Conservation (phyloP, 305 asterid species). For the Salvia sclarea region DNA sequence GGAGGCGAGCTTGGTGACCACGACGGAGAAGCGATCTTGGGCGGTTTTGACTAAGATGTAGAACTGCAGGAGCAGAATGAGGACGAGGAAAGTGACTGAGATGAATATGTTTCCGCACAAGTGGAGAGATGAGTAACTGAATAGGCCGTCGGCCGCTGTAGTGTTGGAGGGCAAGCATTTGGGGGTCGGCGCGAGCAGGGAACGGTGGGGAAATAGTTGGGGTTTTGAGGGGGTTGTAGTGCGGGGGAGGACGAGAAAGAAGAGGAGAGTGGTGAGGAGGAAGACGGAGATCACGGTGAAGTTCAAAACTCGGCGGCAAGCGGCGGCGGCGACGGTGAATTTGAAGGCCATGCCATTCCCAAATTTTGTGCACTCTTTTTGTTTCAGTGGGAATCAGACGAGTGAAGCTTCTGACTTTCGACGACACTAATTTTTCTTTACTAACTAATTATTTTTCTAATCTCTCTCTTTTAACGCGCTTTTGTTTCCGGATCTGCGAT, state of each 20-base stretch:
- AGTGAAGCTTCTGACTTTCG: slow-evolving; percentile 1
- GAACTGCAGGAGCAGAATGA: slow-evolving; percentile 65
- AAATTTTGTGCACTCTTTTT: background rate
- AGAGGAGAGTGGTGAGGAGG: slow-evolving; percentile 46
- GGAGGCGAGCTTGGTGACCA: slow-evolving; percentile 71
- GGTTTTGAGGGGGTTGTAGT: slow-evolving; percentile 22
- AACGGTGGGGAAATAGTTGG: slow-evolving; percentile 39
- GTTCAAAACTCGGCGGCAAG: slow-evolving; percentile 8
- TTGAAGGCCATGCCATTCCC: slow-evolving; percentile 50
- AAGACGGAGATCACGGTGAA: slow-evolving; percentile 44
- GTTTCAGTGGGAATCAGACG: background rate
- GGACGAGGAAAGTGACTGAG: slow-evolving; percentile 64
- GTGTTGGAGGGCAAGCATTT: slow-evolving; percentile 45
- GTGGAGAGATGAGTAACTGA: slow-evolving; percentile 66
- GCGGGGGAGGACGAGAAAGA: slow-evolving; percentile 44
- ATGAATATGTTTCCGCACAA: slow-evolving; percentile 52
- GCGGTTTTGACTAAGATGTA: slow-evolving; percentile 87
- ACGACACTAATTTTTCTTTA: background rate
- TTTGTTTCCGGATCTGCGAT: background rate
- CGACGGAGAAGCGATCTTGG: slow-evolving; percentile 80
- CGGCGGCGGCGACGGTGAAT: slow-evolving; percentile 29
- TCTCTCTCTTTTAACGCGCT: background rate
- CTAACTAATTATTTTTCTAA: background rate
- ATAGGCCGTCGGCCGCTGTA: slow-evolving; percentile 57
- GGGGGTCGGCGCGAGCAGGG: slow-evolving; percentile 39